These are phyloP conservation scores for Encephalitozoon romaleae DNA, from an alignment of 371 early-diverging fungal genomes.

Conservation along the genomic window DNA sequence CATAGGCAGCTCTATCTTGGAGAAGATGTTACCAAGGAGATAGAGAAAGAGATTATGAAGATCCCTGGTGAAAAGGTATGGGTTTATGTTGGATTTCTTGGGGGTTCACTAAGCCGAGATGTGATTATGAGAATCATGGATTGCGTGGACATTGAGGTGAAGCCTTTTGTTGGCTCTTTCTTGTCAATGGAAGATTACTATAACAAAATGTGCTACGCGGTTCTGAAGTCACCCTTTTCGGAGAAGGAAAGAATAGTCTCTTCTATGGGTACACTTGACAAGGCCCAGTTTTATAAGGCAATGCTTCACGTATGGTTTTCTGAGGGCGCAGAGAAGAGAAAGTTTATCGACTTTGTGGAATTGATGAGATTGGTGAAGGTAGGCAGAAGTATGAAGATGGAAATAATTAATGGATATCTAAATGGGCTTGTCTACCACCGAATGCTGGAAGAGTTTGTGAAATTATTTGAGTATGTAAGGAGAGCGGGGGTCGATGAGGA, in stretches of 20 bases:
- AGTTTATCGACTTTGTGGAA: background rate
- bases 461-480: background rate
- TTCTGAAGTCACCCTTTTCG: background rate
- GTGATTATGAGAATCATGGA: background rate
- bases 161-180: background rate
- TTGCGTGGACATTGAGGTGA: background rate
- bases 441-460: conserved; percentile 11
- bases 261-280: background rate
- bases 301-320: background rate
- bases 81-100: background rate
- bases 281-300: background rate
- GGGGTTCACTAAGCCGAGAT: background rate
- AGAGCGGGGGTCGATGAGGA: background rate
- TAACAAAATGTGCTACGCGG: background rate
- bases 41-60: background rate
- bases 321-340: background rate
- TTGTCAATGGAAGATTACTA: background rate
- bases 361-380: background rate
- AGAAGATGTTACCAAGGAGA: background rate
- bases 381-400: background rate
- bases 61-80: background rate
- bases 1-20: background rate
- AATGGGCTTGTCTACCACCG: conserved; percentile 12
- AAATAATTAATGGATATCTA: background rate
- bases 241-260: background rate